Percentiles rank a stretch among this genome's conserved stretches.
phyloP scores from a whole-genome alignment of 306 rosid species.

The Dalbergia cultrata region DNA sequence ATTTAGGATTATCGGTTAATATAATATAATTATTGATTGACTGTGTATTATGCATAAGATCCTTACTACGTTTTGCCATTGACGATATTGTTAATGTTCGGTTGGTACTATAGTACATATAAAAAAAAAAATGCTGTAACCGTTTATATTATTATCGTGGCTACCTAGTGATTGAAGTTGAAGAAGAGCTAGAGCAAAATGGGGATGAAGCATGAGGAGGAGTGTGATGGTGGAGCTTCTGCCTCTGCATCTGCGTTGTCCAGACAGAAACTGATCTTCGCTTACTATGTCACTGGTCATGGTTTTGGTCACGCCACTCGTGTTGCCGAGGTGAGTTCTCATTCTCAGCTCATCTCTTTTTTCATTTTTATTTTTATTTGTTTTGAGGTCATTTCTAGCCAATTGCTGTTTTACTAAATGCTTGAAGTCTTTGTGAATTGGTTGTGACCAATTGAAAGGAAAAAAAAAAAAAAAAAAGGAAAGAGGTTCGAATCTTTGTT shows the following conservation, averaged over 20 bases:
- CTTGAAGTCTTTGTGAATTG: slow-evolving; percentile 24
- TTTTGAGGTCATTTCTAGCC: neutral
- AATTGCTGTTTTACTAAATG: neutral
- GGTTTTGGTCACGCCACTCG: slow-evolving; percentile 99
- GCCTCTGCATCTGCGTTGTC: slow-evolving; percentile 50
- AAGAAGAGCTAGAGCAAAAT: slow-evolving; percentile 40
- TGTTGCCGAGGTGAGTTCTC: slow-evolving; percentile 73
- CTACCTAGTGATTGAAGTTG: neutral
- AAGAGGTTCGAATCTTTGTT: neutral
- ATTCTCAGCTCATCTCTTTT: neutral
- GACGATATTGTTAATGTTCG: neutral
- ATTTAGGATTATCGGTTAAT: neutral
- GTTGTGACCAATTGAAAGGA: neutral
- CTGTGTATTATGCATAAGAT: neutral
- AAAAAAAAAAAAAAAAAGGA: neutral
- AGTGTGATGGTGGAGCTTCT: slow-evolving; percentile 68
- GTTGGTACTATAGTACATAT: neutral
- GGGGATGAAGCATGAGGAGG: slow-evolving; percentile 75
- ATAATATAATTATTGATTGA: neutral
- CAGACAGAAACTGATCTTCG: slow-evolving; percentile 77
- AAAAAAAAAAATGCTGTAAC: neutral
- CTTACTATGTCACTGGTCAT: slow-evolving; percentile 93
- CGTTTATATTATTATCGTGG: neutral
- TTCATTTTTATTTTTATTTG: neutral
- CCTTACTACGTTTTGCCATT: neutral